Evolutionary conservation across 176 grass and related monocot genomes (phyloP).

Genomic region (Aegilops umbellulata): DNA sequence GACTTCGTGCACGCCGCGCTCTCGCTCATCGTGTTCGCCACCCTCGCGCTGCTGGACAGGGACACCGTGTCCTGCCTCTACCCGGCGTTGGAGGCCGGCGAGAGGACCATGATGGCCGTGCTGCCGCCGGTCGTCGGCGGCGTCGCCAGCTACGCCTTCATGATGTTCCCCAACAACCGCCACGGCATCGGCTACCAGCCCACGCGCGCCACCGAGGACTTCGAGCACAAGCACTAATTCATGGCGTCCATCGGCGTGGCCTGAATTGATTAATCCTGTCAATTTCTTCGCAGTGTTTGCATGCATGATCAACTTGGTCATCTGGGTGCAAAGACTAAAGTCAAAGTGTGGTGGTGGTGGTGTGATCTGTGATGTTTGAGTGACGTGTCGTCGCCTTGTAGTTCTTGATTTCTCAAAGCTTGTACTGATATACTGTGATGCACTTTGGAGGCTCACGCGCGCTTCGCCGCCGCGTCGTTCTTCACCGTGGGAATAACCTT

Average conservation of each 20-base stretch:
- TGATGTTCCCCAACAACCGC: constrained; percentile 62
- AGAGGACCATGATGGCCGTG: constrained; percentile 56
- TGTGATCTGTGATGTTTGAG: background rate
- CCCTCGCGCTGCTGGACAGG: constrained; percentile 55
- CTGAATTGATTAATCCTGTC: background rate
- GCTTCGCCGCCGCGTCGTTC: too few relatives aligned
- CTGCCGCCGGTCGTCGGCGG: constrained; percentile 60
- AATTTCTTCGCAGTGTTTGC: background rate
- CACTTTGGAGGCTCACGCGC: background rate
- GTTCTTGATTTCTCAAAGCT: background rate
- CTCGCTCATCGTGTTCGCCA: constrained; percentile 60
- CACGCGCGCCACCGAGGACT: constrained; percentile 26
- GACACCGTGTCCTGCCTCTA: constrained; percentile 62
- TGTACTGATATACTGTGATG: background rate
- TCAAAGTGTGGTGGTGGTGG: background rate
- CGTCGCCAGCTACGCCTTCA: constrained; percentile 57
- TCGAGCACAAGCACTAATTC: constrained; percentile 36
- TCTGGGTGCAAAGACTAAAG: background rate
- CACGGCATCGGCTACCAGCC: constrained; percentile 77
- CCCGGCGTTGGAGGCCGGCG: constrained; percentile 46
- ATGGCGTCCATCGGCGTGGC: too few relatives aligned
- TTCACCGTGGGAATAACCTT: too few relatives aligned
- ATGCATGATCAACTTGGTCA: background rate
- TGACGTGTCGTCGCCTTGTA: background rate
- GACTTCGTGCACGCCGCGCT: constrained; percentile 71